Evolutionary conservation across 2,329 filamentous ascomycete genomes (phyloP), one percentile per base, ranked within the genome.

Genomic region (Epichloe sp.): DNA sequence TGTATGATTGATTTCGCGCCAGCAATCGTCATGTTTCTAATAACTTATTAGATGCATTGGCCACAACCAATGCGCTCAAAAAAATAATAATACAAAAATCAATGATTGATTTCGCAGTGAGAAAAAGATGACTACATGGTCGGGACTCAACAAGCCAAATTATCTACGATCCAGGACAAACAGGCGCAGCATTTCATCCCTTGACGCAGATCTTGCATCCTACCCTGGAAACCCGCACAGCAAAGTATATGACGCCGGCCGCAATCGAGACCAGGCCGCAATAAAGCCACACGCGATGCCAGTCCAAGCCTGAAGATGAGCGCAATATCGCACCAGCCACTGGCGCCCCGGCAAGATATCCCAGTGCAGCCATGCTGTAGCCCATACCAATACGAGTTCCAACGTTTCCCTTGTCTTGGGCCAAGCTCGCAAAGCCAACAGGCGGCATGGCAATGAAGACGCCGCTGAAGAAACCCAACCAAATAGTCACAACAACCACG

Each of bases 381-480:
- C 62, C 64, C 62, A 63, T 61, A 1, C 71, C 71, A 15, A 72
- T 67, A 5, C 71, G 60, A 2, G 68, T 71, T 4, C 72, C 72
- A 12, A 74, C 59, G 51, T 63, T 67, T 17, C 60, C 57, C 54
- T 68, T 67, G 55, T 74, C 63, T n/a, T 57, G 50, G 0, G 69
- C 72, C 15, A 75, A 56, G 2, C 54, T 57, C 5, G 63, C 62
- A 47, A 74, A 67, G 44, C 63, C 61, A 1, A 69, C 63, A 1
- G 69, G 65, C 5, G 68, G 68, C 35, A 74, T 57, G 0, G 68
- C 62, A 44, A 72, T 65, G 57, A 73, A 64, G 41, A 68, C 66
- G 42, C 71, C 72, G 21, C 62, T 65, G 56, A 71, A 69, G 58
- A 72, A 70, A 17, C 71, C 71, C 50, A 63, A 64, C 41, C 71